phyloP scores from a whole-genome alignment of 192 early-diverging fungal genomes.

The Entrophospora sp. region DNA sequence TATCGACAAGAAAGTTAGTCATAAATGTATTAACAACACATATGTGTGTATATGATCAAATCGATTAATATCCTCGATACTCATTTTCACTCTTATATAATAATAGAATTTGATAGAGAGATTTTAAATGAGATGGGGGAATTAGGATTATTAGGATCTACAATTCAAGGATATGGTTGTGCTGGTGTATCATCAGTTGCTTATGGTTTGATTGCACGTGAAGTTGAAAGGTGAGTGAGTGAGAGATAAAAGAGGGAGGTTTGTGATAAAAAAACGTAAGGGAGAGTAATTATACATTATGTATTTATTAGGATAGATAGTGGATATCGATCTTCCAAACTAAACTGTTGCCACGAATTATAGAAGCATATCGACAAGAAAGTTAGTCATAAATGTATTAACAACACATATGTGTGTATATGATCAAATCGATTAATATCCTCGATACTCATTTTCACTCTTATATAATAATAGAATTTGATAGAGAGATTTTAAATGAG shows the following conservation, averaged over 20 bases:
- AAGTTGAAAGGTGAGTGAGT: slow-evolving; percentile 93
- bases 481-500: slow-evolving; percentile 33
- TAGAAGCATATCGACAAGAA: slow-evolving; percentile 80
- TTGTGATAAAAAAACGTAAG: neutral
- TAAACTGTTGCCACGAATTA: slow-evolving; percentile 77
- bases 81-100: neutral
- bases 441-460: neutral
- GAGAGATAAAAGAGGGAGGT: too few species aligned
- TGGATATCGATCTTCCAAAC: too few species aligned
- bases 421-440: neutral
- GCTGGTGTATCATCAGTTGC: slow-evolving; percentile 95
- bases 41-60: neutral
- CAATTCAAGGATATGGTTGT: slow-evolving; percentile 94
- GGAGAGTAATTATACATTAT: too few species aligned
- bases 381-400: slow-evolving; percentile 37
- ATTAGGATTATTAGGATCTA: slow-evolving; percentile 86
- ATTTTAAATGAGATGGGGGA: slow-evolving; percentile 93
- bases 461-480: neutral
- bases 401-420: too few species aligned
- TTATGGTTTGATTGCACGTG: slow-evolving; percentile 92
- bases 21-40: neutral
- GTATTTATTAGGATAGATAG: too few species aligned
- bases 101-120: slow-evolving; percentile 71
- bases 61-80: neutral
- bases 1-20: slow-evolving; percentile 75